Conservation (phyloP, 2,329 filamentous ascomycete genomes). For the Epichloe scottii region DNA sequence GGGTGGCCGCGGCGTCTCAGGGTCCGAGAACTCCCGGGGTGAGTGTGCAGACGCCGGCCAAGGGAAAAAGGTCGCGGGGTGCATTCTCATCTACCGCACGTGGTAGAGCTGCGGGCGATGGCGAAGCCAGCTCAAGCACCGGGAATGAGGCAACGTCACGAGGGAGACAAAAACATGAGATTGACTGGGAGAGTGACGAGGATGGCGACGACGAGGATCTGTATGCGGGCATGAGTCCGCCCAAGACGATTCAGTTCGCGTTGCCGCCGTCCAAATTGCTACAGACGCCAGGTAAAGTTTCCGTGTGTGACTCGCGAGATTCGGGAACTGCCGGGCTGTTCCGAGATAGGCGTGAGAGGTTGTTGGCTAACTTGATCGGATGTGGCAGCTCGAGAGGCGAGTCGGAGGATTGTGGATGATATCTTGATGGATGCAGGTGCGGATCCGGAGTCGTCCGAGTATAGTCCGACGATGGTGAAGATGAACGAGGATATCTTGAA, state of each 20-base stretch:
- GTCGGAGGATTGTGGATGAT: constrained; percentile 69
- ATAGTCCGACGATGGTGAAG: constrained; percentile 54
- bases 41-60: constrained; percentile 66
- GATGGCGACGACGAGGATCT: constrained; percentile 50
- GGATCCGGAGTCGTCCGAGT: constrained; percentile 40
- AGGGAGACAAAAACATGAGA: constrained; percentile 35
- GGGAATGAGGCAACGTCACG: constrained; percentile 6
- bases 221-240: constrained; percentile 70
- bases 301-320: background rate
- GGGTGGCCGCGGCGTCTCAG: constrained; percentile 28
- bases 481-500: constrained; percentile 50
- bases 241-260: constrained; percentile 84
- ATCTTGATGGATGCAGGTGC: constrained; percentile 65
- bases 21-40: constrained; percentile 65
- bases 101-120: background rate
- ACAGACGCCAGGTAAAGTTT: constrained; percentile 58
- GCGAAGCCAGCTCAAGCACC: background rate
- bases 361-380: background rate
- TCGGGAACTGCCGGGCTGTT: background rate
- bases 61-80: constrained; percentile 36
- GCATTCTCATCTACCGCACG: constrained; percentile 25
- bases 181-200: constrained; percentile 64
- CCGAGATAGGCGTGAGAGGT: background rate
- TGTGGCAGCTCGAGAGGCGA: constrained; percentile 58
- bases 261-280: constrained; percentile 64